Conservation (phyloP, 2,329 filamentous ascomycete species). For the Myriosclerotinia duriaeana region DNA sequence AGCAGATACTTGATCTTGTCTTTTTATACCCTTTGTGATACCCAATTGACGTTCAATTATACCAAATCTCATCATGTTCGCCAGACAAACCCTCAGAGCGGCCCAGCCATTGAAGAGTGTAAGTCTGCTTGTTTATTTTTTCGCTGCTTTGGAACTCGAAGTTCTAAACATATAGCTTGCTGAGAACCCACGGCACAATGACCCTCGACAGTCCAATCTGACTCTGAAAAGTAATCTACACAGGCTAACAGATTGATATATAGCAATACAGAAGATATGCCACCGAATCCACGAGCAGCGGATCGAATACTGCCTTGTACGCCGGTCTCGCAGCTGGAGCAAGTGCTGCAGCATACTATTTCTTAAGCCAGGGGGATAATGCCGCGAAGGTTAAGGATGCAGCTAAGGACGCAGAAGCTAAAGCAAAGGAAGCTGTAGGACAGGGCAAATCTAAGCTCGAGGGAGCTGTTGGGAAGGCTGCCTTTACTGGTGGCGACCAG, state of each 20-base stretch:
- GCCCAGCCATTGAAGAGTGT: conserved; percentile 66
- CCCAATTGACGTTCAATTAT: conserved; percentile 1
- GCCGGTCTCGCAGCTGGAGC: conserved; percentile 56
- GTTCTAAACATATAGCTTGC: background rate
- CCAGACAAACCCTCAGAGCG: conserved; percentile 62
- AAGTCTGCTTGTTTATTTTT: conserved; percentile 40
- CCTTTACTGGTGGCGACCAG: conserved; percentile 83
- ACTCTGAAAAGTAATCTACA: conserved; percentile 22
- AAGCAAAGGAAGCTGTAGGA: conserved; percentile 47
- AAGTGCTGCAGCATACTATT: conserved; percentile 60
- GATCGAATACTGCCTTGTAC: conserved; percentile 60
- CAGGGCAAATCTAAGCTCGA: conserved; percentile 36
- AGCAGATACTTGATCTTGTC: background rate
- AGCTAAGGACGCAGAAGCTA: conserved; percentile 58
- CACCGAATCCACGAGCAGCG: conserved; percentile 51
- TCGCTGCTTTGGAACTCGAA: background rate
- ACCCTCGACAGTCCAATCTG: background rate
- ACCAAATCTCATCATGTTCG: conserved; percentile 55
- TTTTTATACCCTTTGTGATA: background rate
- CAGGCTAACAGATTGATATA: conserved; percentile 19
- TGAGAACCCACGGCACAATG: background rate
- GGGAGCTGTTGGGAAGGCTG: conserved; percentile 43
- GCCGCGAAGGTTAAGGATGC: conserved; percentile 53
- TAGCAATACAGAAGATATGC: conserved; percentile 73
- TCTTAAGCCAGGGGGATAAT: conserved; percentile 48